Conservation (phyloP, 257 asterid genomes). For the Mitragyna speciosa region DNA sequence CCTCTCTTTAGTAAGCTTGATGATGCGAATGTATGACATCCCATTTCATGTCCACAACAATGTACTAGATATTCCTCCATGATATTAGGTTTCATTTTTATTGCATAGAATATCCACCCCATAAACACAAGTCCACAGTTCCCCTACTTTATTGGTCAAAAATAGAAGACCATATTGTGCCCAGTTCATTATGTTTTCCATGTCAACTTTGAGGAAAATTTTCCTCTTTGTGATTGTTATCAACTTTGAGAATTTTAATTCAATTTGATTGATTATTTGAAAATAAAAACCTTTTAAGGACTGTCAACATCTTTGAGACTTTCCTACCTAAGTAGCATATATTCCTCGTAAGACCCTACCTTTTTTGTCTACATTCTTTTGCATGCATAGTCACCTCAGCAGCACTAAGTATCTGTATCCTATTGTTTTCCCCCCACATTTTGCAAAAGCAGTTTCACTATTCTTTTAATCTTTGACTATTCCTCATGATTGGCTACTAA, state of each 20-base stretch:
- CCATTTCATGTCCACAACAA: not conserved
- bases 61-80: not conserved
- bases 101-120: not conserved
- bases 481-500: not conserved
- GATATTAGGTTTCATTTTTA: not conserved
- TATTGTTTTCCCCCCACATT: not conserved
- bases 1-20: not conserved
- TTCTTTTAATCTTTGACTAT: not conserved
- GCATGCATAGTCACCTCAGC: not conserved
- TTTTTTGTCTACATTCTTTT: not conserved
- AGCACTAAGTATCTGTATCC: too few relatives aligned
- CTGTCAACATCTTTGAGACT: not conserved
- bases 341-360: not conserved
- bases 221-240: not conserved
- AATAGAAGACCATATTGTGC: not conserved
- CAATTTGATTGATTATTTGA: not conserved
- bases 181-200: not conserved
- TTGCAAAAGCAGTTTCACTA: not conserved
- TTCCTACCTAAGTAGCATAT: not conserved
- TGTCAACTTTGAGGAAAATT: not conserved
- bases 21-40: not conserved
- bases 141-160: not conserved
- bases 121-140: not conserved
- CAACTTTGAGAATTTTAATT: not conserved
- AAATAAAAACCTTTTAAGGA: not conserved